Evolutionary conservation across 2,329 filamentous ascomycete species (phyloP).

Genomic region (Trichothecium roseum): DNA sequence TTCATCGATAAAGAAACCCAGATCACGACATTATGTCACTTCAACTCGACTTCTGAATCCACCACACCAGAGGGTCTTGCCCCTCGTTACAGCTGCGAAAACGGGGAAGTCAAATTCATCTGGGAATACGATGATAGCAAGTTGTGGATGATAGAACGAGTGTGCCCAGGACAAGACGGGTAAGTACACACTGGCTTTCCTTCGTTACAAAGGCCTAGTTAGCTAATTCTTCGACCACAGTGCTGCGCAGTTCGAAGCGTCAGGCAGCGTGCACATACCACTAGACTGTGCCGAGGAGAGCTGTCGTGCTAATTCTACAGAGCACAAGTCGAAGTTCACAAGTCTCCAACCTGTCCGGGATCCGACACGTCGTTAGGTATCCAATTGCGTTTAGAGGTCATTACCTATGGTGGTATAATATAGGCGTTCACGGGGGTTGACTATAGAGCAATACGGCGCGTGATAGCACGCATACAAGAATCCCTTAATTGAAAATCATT

Average conservation of each 20-base stretch:
- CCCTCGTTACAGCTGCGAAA: conserved; percentile 31
- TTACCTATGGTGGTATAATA: no score
- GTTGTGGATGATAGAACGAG: conserved; percentile 33
- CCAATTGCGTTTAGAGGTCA: no score
- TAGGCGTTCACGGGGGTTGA: no score
- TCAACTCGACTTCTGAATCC: conserved; percentile 29
- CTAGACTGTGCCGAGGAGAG: conserved; percentile 6
- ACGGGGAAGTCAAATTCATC: conserved; percentile 31
- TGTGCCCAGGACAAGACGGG: conserved; percentile 27
- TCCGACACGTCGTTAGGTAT: no score
- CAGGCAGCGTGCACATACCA: conserved; percentile 15
- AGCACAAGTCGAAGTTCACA: conserved; percentile 16
- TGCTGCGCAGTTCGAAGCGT: conserved; percentile 16
- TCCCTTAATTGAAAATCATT: no score
- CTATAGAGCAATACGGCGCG: no score
- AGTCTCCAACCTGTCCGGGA: conserved; percentile 17
- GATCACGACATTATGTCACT: conserved; percentile 29
- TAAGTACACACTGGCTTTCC: conserved; percentile 19
- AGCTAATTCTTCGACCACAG: conserved; percentile 9
- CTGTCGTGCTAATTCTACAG: conserved; percentile 15
- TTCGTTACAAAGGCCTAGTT: not conserved
- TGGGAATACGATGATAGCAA: conserved; percentile 17
- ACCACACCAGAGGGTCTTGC: conserved; percentile 18
- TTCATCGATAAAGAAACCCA: conserved; percentile 29
- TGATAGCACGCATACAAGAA: no score